These are phyloP conservation scores for Grigorovia yakushimaensis DNA, from an alignment of 805 yeast genomes.

Conservation along the genomic window DNA sequence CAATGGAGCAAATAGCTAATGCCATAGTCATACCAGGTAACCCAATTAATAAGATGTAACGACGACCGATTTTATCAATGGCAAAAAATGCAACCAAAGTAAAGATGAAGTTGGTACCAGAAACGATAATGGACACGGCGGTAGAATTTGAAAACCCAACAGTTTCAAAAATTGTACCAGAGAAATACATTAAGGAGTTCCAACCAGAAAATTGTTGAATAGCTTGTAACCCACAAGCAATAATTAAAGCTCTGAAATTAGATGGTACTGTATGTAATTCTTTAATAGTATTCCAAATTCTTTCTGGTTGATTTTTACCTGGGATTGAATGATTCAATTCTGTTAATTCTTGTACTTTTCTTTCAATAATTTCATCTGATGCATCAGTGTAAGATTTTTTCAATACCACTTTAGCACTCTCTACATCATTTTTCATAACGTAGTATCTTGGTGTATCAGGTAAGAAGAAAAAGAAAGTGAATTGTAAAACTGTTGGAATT, in stretches of 20 bases:
- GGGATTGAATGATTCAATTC: conserved; percentile 37
- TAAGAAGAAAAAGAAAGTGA: conserved; percentile 66
- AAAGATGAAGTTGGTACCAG: conserved; percentile 88
- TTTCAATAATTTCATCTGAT: conserved; percentile 51
- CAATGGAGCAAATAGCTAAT: conserved; percentile 73
- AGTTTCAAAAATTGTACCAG: conserved; percentile 83
- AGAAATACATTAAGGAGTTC: conserved; percentile 92
- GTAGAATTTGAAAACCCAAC: conserved; percentile 84
- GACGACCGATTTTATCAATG: conserved; percentile 82
- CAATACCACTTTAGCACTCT: conserved; percentile 59
- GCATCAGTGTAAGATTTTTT: conserved; percentile 53
- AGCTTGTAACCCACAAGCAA: conserved; percentile 91
- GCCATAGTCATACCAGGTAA: conserved; percentile 78
- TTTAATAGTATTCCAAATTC: conserved; percentile 50
- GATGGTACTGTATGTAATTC: conserved; percentile 61
- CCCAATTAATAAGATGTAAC: conserved; percentile 68
- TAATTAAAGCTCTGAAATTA: conserved; percentile 77
- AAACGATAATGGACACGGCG: conserved; percentile 88
- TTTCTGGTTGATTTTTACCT: conserved; percentile 38
- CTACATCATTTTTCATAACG: conserved; percentile 57
- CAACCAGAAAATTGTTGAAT: conserved; percentile 96
- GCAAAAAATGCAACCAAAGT: conserved; percentile 78
- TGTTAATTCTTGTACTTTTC: conserved; percentile 58
- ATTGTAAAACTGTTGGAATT: conserved; percentile 76
- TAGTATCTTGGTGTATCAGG: conserved; percentile 95